Base-by-base conservation (phyloP, 768 basidiomycete species). In the Xanthoconium stramineum region DNA sequence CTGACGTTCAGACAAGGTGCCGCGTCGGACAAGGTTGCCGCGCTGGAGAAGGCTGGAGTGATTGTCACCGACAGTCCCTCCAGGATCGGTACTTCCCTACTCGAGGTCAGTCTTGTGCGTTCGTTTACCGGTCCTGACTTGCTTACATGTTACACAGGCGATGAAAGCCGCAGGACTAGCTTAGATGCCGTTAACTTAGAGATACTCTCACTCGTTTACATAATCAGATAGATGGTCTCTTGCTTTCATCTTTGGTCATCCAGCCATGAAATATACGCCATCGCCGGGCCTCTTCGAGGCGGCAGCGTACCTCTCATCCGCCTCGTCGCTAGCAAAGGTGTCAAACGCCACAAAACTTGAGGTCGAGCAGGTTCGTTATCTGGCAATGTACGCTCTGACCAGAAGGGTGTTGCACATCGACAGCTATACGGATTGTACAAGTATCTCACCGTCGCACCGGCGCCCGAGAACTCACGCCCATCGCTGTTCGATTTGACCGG, bases 51-150 rank as follows among this genome's bases (percentile, higher is more conserved):
- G 69, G 97, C 97, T 38, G 97, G 97, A 57, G 97, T 83, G 30
- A 81, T 95, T 63, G 95, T 99, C 59, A 94, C 93, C 9, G 85
- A 94, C 72, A 94, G 91, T 71, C 97, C 97, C 12, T 95, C 97
- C 1, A 88, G 95, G 77, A 95, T 99, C 71, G 97, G 97, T 49
- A 63, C 73, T 37, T 82, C 91, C 66, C 93, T 99, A 84, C 79
- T 94, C 60, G 87, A 94, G 83, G 95, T 90, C 56, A 55, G 80
- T 48, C 62, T n/a, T 20, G 4, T 4, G 13, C 1, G 11, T 14
- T 53, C 20, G 40, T 51, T 10, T 49, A 7, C 42, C 35, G 32
- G 17, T 17, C 14, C 43, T 13, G 36, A 50, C 47, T 55, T 56
- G 51, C 61, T 59, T 32, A 58, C 28, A 36, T 13, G 28, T 36